These are phyloP conservation scores for Ceratocystis ficicola DNA, from an alignment of 2,329 filamentous ascomycete genomes.

Conservation along the genomic window DNA sequence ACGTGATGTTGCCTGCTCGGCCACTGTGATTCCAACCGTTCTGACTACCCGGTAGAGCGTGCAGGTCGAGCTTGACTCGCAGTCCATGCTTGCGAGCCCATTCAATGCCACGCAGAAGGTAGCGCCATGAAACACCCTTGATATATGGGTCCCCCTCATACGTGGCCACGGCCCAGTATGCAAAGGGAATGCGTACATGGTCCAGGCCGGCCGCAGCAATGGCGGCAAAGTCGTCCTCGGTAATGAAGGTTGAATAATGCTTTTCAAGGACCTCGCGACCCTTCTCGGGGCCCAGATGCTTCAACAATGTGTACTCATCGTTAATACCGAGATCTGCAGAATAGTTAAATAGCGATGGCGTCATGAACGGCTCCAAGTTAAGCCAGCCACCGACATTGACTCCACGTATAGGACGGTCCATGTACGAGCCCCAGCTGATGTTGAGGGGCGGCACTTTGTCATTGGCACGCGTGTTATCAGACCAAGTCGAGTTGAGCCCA, in stretches of 20 bases:
- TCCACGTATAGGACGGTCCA: constrained; percentile 52
- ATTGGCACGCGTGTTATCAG: constrained; percentile 54
- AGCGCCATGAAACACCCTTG: constrained; percentile 28
- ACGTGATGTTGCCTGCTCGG: constrained; percentile 31
- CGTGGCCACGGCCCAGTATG: constrained; percentile 48
- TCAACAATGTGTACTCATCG: constrained; percentile 40
- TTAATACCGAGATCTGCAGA: constrained; percentile 31
- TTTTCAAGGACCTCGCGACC: constrained; percentile 34
- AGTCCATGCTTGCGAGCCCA: constrained; percentile 42
- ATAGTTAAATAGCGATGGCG: constrained; percentile 54
- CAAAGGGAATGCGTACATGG: constrained; percentile 45
- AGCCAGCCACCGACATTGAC: constrained; percentile 66
- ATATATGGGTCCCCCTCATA: constrained; percentile 39
- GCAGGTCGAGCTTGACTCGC: constrained; percentile 48
- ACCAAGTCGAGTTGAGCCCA: constrained; percentile 56
- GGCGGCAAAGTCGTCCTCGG: constrained; percentile 41
- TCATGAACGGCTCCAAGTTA: constrained; percentile 62
- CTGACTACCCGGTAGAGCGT: constrained; percentile 44
- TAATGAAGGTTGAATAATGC: constrained; percentile 41
- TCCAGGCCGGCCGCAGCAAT: constrained; percentile 47
- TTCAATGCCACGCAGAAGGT: constrained; percentile 44
- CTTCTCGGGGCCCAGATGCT: constrained; percentile 36
- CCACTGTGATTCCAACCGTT: constrained; percentile 54
- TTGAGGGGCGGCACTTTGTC: constrained; percentile 51
- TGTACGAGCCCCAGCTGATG: constrained; percentile 49